These are phyloP conservation scores for Talaromyces pinophilus DNA, from an alignment of 2,329 filamentous ascomycete species.

Conservation along the genomic window DNA sequence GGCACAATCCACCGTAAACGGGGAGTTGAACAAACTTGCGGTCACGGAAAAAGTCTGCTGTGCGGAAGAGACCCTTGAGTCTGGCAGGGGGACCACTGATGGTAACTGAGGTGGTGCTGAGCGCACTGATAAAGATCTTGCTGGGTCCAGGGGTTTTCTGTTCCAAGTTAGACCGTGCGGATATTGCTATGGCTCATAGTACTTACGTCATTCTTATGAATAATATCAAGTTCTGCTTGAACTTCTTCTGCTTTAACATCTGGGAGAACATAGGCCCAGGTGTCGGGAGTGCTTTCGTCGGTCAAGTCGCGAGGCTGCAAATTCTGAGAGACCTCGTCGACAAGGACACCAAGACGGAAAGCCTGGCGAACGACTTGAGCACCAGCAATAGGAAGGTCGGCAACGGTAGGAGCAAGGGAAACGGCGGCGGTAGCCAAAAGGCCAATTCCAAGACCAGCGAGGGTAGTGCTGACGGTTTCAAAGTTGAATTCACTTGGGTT, in stretches of 20 bases:
- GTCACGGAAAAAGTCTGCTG: slow-evolving; percentile 28
- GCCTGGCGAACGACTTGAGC: slow-evolving; percentile 47
- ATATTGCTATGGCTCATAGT: no score
- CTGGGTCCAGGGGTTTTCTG: slow-evolving; percentile 20
- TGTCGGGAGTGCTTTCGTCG: slow-evolving; percentile 18
- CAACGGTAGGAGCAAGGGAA: slow-evolving; percentile 42
- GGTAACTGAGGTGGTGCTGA: slow-evolving; percentile 27
- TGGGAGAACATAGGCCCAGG: slow-evolving; percentile 33
- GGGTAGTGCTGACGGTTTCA: slow-evolving; percentile 29
- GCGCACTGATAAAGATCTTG: slow-evolving; percentile 31
- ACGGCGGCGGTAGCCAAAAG: slow-evolving; percentile 48
- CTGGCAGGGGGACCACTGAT: slow-evolving; percentile 33
- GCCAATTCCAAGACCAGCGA: slow-evolving; percentile 51
- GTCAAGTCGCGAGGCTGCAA: slow-evolving; percentile 39
- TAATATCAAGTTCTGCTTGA: slow-evolving; percentile 31
- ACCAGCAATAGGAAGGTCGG: slow-evolving; percentile 45
- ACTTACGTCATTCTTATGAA: slow-evolving; percentile 1
- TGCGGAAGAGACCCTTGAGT: slow-evolving; percentile 28
- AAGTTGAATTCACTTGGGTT: slow-evolving; percentile 28
- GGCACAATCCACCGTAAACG: slow-evolving; percentile 34
- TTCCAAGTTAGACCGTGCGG: background rate
- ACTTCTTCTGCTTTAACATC: slow-evolving; percentile 28
- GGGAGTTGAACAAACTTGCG: slow-evolving; percentile 29
- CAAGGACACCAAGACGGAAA: slow-evolving; percentile 51
- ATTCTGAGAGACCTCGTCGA: slow-evolving; percentile 46